Evolutionary conservation across 148 eudicot species (phyloP).

Genomic region (Amaranthus cruentus): DNA sequence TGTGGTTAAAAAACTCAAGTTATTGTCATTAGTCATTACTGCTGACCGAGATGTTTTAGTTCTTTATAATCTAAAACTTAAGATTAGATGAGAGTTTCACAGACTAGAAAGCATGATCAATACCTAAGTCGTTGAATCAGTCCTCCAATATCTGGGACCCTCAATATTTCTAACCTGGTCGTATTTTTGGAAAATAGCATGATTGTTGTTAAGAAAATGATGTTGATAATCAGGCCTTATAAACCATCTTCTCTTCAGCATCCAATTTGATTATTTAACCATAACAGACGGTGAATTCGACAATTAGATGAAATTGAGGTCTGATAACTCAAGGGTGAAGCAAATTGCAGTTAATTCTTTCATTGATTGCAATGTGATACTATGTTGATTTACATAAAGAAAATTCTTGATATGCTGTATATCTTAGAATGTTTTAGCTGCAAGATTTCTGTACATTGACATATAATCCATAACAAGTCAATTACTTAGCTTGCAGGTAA

Average conservation of each 20-base stretch:
- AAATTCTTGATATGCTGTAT: neutral
- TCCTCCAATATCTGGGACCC: neutral
- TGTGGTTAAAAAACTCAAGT: too few relatives aligned
- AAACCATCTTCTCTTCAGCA: neutral
- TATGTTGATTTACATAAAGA: neutral
- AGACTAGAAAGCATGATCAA: too few relatives aligned
- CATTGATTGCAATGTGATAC: slow-evolving; percentile 2
- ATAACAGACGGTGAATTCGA: neutral
- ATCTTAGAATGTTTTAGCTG: neutral
- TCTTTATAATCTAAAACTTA: neutral
- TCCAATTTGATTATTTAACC: neutral
- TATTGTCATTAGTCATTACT: too few relatives aligned
- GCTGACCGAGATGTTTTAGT: neutral
- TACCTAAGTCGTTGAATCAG: neutral
- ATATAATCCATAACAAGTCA: neutral
- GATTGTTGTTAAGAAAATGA: neutral
- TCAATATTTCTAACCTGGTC: neutral
- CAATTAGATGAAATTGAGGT: slow-evolving; percentile 2
- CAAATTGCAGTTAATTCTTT: neutral
- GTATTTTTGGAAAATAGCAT: neutral
- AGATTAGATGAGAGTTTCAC: neutral
- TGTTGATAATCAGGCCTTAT: neutral
- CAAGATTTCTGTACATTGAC: neutral
- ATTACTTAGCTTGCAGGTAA: slow-evolving; percentile 26
- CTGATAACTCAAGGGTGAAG: neutral